phyloP scores from a whole-genome alignment of 2,329 filamentous ascomycete species.

The Botrytis deweyae region DNA sequence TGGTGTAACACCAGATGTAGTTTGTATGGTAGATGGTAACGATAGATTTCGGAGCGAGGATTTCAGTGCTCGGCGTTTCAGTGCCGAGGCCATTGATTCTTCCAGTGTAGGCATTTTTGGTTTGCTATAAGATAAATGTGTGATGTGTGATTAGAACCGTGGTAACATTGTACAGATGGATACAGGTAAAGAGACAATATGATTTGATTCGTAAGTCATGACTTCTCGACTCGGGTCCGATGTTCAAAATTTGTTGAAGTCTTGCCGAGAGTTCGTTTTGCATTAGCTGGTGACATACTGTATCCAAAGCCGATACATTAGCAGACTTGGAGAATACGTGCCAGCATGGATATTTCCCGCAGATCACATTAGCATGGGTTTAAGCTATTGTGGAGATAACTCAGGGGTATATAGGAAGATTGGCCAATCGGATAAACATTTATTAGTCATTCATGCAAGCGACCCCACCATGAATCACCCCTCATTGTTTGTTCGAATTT shows the following conservation, averaged over 20 bases:
- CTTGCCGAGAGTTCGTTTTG: not conserved
- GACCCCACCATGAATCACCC: conserved; percentile 13
- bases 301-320: not conserved
- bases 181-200: not conserved
- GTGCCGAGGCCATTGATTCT: conserved; percentile 14
- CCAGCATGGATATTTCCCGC: not conserved
- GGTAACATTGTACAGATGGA: not conserved
- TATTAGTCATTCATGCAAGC: not conserved
- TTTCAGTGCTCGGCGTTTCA: conserved; percentile 18
- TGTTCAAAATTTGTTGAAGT: not conserved
- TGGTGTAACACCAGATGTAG: conserved; percentile 42
- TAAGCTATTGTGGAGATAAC: not conserved
- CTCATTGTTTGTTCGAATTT: not conserved
- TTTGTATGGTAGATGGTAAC: conserved; percentile 5
- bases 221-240: not conserved
- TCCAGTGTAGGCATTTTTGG: conserved; percentile 16
- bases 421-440: not conserved
- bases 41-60: conserved; percentile 14
- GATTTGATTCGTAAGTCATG: conserved; percentile 2
- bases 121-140: not conserved
- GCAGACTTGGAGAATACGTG: not conserved
- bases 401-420: not conserved
- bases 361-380: not conserved
- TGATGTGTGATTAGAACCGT: not conserved
- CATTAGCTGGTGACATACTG: not conserved